Percentiles rank a stretch among this genome's conserved stretches.
Evolutionary conservation across 805 yeast genomes (phyloP).

Genomic region (Saccharomycopsis schoenii): DNA sequence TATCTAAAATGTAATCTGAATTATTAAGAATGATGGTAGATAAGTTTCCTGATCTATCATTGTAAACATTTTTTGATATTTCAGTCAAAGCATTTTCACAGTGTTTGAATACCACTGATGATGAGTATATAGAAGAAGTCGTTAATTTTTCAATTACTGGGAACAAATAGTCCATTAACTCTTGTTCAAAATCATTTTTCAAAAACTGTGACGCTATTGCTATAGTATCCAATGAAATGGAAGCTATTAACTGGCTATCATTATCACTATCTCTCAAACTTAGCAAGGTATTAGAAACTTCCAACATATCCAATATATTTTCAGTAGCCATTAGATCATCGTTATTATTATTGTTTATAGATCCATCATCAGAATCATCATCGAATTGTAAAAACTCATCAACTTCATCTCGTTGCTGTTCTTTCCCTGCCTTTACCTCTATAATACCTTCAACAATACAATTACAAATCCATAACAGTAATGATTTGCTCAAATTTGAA

Average conservation of each 20-base stretch:
- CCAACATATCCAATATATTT: conserved; percentile 12
- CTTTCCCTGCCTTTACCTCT: conserved; percentile 15
- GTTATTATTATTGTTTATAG: not conserved
- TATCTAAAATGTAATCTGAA: conserved; percentile 72
- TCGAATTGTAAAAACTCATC: conserved; percentile 26
- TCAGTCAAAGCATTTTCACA: conserved; percentile 44
- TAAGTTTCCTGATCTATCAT: conserved; percentile 36
- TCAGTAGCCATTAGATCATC: conserved; percentile 3
- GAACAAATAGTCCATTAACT: conserved; percentile 61
- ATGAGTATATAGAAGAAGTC: conserved; percentile 28
- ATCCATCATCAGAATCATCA: conserved; percentile 18
- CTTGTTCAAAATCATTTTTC: conserved; percentile 36
- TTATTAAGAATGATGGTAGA: conserved; percentile 40
- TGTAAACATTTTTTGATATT: conserved; percentile 42
- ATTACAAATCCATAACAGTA: conserved; percentile 33
- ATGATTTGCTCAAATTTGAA: conserved; percentile 16
- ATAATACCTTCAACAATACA: conserved; percentile 23
- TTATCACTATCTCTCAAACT: conserved; percentile 21
- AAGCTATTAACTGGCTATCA: conserved; percentile 17
- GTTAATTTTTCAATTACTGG: conserved; percentile 70
- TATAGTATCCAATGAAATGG: conserved; percentile 38
- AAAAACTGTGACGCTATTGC: conserved; percentile 25
- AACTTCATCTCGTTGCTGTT: conserved; percentile 16
- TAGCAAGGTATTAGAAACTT: conserved; percentile 29
- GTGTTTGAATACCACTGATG: conserved; percentile 32